Percentiles rank a stretch among this genome's conserved stretches.
Evolutionary conservation across 257 asterid genomes (phyloP).

Genomic region (Jaltomata sinuosa): DNA sequence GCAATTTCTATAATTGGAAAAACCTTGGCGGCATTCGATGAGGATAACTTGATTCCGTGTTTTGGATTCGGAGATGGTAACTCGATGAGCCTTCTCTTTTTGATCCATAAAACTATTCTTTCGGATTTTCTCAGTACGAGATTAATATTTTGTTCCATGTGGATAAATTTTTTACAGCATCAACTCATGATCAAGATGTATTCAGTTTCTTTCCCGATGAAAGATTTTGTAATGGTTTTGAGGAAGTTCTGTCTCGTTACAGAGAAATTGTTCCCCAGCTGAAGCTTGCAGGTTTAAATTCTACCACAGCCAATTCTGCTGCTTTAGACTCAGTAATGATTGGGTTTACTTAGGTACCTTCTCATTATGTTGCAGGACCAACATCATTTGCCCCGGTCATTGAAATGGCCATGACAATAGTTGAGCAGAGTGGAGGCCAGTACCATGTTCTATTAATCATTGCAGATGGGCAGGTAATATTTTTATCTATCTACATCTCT

Average conservation of each 20-base stretch:
- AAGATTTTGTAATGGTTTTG: slow-evolving; percentile 80
- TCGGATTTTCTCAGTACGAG: not conserved
- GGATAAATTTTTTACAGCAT: slow-evolving; percentile 37
- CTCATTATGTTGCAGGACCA: slow-evolving; percentile 59
- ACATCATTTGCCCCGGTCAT: slow-evolving; percentile 89
- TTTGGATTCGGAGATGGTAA: slow-evolving; percentile 96
- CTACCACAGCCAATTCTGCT: not conserved
- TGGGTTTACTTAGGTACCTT: slow-evolving; percentile 8
- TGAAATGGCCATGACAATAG: slow-evolving; percentile 84
- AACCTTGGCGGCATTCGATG: slow-evolving; percentile 87
- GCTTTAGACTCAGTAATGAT: not conserved
- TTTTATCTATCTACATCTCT: not conserved
- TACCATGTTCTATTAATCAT: slow-evolving; percentile 83
- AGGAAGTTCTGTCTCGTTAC: slow-evolving; percentile 70
- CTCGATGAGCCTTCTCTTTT: not conserved
- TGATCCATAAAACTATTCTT: not conserved
- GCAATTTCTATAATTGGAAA: slow-evolving; percentile 88
- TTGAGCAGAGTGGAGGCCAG: slow-evolving; percentile 85
- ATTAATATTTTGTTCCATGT: not conserved
- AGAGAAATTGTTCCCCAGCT: slow-evolving; percentile 68
- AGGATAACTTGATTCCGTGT: slow-evolving; percentile 92
- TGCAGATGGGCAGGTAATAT: slow-evolving; percentile 92
- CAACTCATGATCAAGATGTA: slow-evolving; percentile 87
- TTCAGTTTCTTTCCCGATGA: slow-evolving; percentile 73
- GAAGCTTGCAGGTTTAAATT: slow-evolving; percentile 67